phyloP scores from a whole-genome alignment of 139 green algal species.

The Edaphochlamys debaryana region DNA sequence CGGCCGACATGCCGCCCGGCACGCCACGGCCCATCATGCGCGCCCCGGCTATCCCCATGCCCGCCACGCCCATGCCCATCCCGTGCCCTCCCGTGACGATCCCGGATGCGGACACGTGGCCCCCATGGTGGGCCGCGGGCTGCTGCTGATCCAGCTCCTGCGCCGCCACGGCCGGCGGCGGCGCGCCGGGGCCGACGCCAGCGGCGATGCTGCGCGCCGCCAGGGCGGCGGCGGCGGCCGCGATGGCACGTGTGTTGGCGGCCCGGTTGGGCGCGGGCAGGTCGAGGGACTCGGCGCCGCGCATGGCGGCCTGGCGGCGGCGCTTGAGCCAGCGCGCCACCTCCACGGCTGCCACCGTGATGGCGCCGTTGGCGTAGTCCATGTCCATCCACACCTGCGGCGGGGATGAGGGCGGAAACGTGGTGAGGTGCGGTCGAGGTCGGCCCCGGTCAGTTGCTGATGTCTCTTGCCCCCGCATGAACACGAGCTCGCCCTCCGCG shows the following conservation, averaged over 20 bases:
- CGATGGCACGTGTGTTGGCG: neutral
- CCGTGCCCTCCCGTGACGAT: neutral
- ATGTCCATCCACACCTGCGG: slow-evolving; percentile 39
- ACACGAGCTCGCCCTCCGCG: too few species aligned
- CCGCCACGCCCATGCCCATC: neutral
- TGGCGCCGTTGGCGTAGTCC: slow-evolving; percentile 20
- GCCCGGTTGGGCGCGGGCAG: neutral
- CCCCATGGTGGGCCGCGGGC: too few species aligned
- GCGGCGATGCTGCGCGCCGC: neutral
- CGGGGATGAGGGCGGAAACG: neutral
- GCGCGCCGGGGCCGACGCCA: too few species aligned
- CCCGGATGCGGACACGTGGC: neutral
- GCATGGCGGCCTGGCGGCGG: slow-evolving; percentile 11
- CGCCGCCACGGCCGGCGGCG: neutral
- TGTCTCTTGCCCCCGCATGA: too few species aligned
- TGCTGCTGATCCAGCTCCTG: neutral
- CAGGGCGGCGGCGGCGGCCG: neutral
- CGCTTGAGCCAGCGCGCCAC: slow-evolving; percentile 39
- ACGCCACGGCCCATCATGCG: slow-evolving; percentile 5
- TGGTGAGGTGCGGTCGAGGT: neutral
- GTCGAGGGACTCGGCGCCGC: neutral
- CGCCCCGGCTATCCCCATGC: neutral
- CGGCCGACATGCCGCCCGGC: neutral
- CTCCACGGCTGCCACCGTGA: slow-evolving; percentile 29
- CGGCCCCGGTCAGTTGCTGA: too few species aligned